phyloP scores from a whole-genome alignment of 75 land plant species.

The Pinus taeda region DNA sequence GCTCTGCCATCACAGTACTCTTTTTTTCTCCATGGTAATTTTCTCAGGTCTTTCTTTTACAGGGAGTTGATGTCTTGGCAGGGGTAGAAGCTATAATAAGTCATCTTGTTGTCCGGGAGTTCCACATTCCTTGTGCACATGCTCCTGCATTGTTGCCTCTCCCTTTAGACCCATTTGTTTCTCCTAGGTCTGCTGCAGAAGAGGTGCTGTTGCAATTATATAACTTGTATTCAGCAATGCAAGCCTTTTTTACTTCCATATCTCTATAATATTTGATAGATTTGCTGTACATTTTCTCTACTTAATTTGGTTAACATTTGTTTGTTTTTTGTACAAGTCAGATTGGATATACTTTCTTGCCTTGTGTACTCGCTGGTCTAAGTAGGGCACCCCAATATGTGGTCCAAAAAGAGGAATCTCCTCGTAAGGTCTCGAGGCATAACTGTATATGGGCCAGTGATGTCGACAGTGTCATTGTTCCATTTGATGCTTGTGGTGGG shows the following conservation, averaged over 20 bases:
- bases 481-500: constrained; percentile 92
- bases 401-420: constrained; percentile 17
- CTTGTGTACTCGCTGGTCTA: constrained; percentile 93
- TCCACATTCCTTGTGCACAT: constrained; percentile 95
- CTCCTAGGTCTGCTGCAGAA: constrained; percentile 94
- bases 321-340: constrained; percentile 15
- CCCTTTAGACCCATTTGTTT: constrained; percentile 52
- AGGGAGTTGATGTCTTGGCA: constrained; percentile 92
- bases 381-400: constrained; percentile 89
- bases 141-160: constrained; percentile 83
- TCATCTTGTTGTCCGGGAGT: constrained; percentile 80
- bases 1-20: not conserved
- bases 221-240: not conserved
- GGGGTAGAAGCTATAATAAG: constrained; percentile 98
- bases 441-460: constrained; percentile 67
- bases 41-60: constrained; percentile 7
- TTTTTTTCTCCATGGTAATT: not conserved
- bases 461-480: constrained; percentile 87
- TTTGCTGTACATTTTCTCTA: not conserved
- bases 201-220: constrained; percentile 50
- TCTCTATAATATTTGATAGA: not conserved
- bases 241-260: not conserved
- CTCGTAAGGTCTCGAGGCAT: constrained; percentile 7
- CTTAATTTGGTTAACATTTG: not conserved
- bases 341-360: constrained; percentile 94